These are phyloP conservation scores for Aspergillus heteromorphus DNA, from an alignment of 495 filamentous ascomycete species.

Conservation along the genomic window DNA sequence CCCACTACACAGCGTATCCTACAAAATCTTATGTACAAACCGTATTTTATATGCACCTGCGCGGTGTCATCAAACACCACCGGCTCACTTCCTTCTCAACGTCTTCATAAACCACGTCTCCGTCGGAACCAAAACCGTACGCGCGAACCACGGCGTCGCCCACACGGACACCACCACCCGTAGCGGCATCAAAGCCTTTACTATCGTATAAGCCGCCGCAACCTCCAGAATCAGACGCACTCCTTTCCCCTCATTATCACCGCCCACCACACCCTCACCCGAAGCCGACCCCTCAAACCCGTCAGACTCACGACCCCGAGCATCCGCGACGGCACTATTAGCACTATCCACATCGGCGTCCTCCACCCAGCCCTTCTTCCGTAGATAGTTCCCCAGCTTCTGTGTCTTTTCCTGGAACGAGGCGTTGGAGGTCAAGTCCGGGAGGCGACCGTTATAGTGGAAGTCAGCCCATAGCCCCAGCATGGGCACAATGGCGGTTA, in stretches of 20 bases:
- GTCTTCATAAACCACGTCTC: conserved; percentile 30
- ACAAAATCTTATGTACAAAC: background rate
- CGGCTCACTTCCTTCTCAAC: conserved; percentile 27
- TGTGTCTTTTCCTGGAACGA: conserved; percentile 48
- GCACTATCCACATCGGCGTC: conserved; percentile 27
- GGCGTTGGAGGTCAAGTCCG: conserved; percentile 44
- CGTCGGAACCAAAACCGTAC: conserved; percentile 50
- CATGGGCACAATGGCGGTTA: conserved; percentile 79
- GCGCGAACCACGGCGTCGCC: conserved; percentile 93
- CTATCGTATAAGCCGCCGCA: conserved; percentile 82
- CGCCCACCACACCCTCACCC: background rate
- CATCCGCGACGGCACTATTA: conserved; percentile 8
- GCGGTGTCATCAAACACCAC: background rate
- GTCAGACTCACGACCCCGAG: conserved; percentile 20
- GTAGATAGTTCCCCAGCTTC: conserved; percentile 54
- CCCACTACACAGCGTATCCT: background rate
- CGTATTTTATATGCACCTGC: background rate
- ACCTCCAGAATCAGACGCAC: conserved; percentile 60
- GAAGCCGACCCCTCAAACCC: background rate
- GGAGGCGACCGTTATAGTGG: conserved; percentile 67
- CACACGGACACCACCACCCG: conserved; percentile 73
- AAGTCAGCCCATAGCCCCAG: conserved; percentile 69
- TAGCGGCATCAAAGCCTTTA: conserved; percentile 74
- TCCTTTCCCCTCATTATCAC: conserved; percentile 21
- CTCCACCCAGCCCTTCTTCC: conserved; percentile 57